Base-by-base conservation (phyloP, 148 eudicot genomes). In the Rhododendron vialii region DNA sequence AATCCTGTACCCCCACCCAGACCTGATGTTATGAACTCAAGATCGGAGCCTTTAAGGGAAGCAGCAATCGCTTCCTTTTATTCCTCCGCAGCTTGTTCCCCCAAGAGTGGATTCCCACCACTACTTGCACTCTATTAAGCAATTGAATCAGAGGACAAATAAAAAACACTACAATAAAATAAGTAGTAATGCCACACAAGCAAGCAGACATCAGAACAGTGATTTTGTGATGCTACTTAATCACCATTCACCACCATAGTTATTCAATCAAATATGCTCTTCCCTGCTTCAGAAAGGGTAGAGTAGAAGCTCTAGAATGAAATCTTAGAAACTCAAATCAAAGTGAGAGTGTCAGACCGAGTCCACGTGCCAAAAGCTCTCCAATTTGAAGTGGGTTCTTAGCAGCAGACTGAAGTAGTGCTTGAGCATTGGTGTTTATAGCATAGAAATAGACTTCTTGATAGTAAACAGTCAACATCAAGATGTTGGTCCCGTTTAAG, bases 1-100 rank as follows among this genome's bases (percentile, higher is more conserved):
- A 98, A 97, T 17, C 99, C 99, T 28, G 99, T 97, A 51, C 99
- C 98, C 63, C 99, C 99, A 85, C 99, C 99, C 99, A 97, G 95
- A 45, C 99, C 98, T 26, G 99, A 96, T 76, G 99, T 97, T 89
- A 97, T 91, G 82, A 97, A 97, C 35, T 94, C 99, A 80, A 97
- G 95, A 92, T 97, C 98, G 18, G 99, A 97, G 78, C 99, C 99
- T 89, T 92, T 93, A 36, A 95, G 95, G 53, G 98, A 93, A 89
- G 80, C 86, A 59, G 93, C 94, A 90, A 97, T 97, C 22, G 93
- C 89, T 86, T 95, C 99, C 90, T 88, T 94, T 45, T 98, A 96
- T 87, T 97, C 99, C 87, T 97, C 95, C 43, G 98, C 98, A 86
- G 99, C 99, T 85, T 97, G 99, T 88, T 95, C 99, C 14, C 99